Evolutionary conservation across 208 protist species (phyloP), one percentile per base, ranked within the genome.

Genomic region (Trichomonas vaginalis): DNA sequence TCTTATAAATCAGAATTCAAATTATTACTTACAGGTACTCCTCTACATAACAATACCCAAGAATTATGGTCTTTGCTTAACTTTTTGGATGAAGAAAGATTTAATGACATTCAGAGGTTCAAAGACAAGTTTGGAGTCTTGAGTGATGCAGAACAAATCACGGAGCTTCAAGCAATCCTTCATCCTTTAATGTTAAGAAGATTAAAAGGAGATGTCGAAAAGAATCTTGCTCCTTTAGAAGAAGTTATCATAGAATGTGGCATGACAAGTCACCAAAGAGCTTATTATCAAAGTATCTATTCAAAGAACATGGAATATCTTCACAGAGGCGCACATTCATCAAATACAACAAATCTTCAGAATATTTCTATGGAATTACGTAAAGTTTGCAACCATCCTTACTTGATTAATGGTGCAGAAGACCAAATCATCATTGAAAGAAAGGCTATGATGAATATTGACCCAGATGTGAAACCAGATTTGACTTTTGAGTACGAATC

Each of bases 331-430:
- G 39, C 35, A 21, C 82, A 88, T 40, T 48, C 46, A 45, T 46
- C 35, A 0, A 95, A 95, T 32, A 27, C 48, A 8, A 95, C 96
- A 12, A 95, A 40, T 23, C 39, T 97, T 8, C 47, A 42, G n/a
- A 97, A 97, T 86, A 87, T 97, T 27, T 92, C 98, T 32, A 97
- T 98, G 61, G 97, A 99, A 95, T 96, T 99, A 1, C 98, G 98
- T 82, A 99, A 99, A 96, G 97, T 96, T 49, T 99, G 98, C 96
- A 99, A 99, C 96, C 98, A 99, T 97, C 98, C 98, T 15, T 98
- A 88, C 32, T 96, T 88, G 32, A 96, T 96, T 40, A 62, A 17
- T 39, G 87, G 45, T 32, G 95, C 62, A 2, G 96, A 97, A 83
- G 51, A 95, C 8, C 45, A 51, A 39, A 95, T 95, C 23, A 1